Conservation (phyloP, 2,329 filamentous ascomycete genomes). For the Calonectria montana region DNA sequence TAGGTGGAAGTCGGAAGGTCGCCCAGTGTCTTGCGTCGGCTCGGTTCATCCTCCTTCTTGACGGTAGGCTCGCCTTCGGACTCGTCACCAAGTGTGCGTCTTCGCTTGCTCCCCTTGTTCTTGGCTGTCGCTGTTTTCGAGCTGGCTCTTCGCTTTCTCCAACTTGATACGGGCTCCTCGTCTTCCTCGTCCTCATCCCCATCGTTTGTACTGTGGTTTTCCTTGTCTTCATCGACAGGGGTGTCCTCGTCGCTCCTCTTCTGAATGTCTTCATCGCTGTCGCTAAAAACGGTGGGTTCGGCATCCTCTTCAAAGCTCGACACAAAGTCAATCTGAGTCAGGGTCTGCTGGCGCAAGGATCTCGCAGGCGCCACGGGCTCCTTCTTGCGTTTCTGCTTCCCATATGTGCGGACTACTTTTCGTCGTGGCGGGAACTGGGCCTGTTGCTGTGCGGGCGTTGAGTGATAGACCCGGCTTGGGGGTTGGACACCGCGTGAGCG, state of each 20-base stretch:
- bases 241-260: slow-evolving; percentile 9
- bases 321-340: slow-evolving; percentile 56
- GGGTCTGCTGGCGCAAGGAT: slow-evolving; percentile 52
- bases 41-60: slow-evolving; percentile 31
- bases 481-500: slow-evolving; percentile 51
- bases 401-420: slow-evolving; percentile 50
- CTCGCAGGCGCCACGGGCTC: slow-evolving; percentile 28
- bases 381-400: slow-evolving; percentile 39
- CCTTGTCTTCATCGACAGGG: slow-evolving; percentile 28
- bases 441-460: slow-evolving; percentile 52
- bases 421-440: slow-evolving; percentile 51
- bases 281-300: slow-evolving; percentile 40
- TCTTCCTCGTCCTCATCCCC: slow-evolving; percentile 33
- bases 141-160: slow-evolving; percentile 36
- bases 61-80: slow-evolving; percentile 26
- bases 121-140: slow-evolving; percentile 27
- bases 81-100: slow-evolving; percentile 44
- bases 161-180: slow-evolving; percentile 38
- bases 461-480: slow-evolving; percentile 53
- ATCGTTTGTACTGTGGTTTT: slow-evolving; percentile 28
- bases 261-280: slow-evolving; percentile 42
- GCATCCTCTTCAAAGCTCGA: slow-evolving; percentile 48
- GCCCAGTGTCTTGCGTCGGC: slow-evolving; percentile 47
- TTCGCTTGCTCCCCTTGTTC: slow-evolving; percentile 36
- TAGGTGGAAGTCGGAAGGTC: slow-evolving; percentile 48